Conservation (phyloP, 306 rosid species). For the Geum urbanum region DNA sequence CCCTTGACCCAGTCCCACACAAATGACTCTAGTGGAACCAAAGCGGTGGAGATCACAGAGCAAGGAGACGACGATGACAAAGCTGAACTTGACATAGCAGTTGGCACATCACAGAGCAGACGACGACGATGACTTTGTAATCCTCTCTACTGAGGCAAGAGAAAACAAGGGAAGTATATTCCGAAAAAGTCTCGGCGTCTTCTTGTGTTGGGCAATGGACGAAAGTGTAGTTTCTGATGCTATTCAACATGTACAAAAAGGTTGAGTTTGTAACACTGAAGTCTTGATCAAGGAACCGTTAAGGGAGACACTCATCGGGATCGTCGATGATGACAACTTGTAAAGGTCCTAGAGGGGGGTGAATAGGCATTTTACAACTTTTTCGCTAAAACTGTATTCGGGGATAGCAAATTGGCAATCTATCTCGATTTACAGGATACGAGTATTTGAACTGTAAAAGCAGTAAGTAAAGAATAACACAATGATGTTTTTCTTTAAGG, state of each 20-base stretch:
- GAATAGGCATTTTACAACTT: neutral
- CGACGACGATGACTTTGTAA: neutral
- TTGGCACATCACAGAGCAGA: neutral
- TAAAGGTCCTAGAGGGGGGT: neutral
- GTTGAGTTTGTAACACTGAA: neutral
- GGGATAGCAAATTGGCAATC: too few species aligned
- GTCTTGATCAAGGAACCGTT: neutral
- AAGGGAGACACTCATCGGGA: slow-evolving; percentile 10
- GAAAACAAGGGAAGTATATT: too few species aligned
- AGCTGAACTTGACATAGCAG: neutral
- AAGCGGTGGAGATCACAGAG: slow-evolving; percentile 22
- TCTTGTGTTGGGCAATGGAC: too few species aligned
- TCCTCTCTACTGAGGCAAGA: neutral
- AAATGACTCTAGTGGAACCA: slow-evolving; percentile 18
- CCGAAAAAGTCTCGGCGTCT: too few species aligned
- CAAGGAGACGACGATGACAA: slow-evolving; percentile 13
- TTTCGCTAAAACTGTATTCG: too few species aligned
- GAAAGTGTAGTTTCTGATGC: too few species aligned
- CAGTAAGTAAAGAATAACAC: too few species aligned
- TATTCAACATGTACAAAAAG: neutral
- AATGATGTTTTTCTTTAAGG: too few species aligned
- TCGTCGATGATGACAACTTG: slow-evolving; percentile 10
- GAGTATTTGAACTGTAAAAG: too few species aligned
- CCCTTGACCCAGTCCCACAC: neutral
- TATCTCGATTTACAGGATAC: too few species aligned